Base-by-base conservation (phyloP, 345 rosid genomes). In the Citrus cavaleriei region DNA sequence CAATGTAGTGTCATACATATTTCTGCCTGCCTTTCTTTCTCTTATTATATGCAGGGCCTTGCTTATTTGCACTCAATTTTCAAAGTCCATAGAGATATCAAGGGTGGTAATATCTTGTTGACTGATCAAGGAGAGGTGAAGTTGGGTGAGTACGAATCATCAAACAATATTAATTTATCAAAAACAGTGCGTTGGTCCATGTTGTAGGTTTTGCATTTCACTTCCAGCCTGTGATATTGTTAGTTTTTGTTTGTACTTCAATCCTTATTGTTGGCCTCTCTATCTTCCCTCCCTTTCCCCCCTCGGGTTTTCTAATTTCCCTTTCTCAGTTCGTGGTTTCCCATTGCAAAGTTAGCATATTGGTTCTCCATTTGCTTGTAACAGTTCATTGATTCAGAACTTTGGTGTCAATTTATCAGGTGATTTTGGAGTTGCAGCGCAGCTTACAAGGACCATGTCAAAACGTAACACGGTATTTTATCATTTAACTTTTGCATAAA, bases 401-500 rank as follows among this genome's bases (percentile, higher is more conserved):
- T 74, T 60, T 68, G 60, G 10, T 73, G n/a, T 40, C 67, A 8
- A 67, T 69, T 60, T 63, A 35, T 35, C 91, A 96, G 99, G 98
- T 84, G 99, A 96, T 86, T 96, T 96, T 91, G 99, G 99, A 77
- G 99, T 96, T 84, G 99, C 99, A 19, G 98, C 98, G 10, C 99
- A 96, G 80, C 97, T 96, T 80, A 96, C 99, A 7, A 88, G 99
- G 83, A 96, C 99, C 78, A 96, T 96, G 99, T 96, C 99, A 37
- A 96, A 96, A 86, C 93, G 97, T 78, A 96, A 96, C 81, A 96
- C 99, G 82, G 99, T 95, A 90, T 57, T 42, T 64, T 35, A 66
- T 40, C 72, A n/a, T 46, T 18, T 37, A 22, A 49, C 55, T 21
- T 32, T 37, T 30, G 75, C 40, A 59, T 24, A 75, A 75, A 40